Percentiles rank a stretch among this genome's conserved stretches.
Evolutionary conservation across 805 yeast genomes (phyloP).

Genomic region (Torulaspora indica): DNA sequence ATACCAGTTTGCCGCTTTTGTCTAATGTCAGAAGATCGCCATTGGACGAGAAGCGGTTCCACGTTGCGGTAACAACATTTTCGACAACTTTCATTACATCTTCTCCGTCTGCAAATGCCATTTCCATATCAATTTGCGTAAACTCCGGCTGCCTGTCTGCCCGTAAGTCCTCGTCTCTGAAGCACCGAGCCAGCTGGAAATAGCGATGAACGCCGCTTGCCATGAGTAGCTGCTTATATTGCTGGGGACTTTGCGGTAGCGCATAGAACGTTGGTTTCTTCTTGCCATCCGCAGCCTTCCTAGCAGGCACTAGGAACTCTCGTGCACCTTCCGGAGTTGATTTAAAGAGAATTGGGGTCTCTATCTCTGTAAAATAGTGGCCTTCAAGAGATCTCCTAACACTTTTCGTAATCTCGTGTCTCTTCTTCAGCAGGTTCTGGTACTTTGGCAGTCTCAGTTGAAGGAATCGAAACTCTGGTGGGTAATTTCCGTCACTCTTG

Average conservation of each 20-base stretch:
- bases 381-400: constrained; percentile 43
- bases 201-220: constrained; percentile 86
- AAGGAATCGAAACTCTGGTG: constrained; percentile 74
- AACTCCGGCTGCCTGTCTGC: constrained; percentile 97
- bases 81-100: constrained; percentile 68
- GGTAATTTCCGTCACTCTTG: constrained; percentile 50
- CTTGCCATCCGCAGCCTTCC: constrained; percentile 41
- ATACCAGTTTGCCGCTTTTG: constrained; percentile 21
- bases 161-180: constrained; percentile 92
- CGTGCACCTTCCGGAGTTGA: constrained; percentile 98
- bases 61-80: constrained; percentile 47
- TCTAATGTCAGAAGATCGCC: constrained; percentile 31
- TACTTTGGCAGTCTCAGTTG: constrained; percentile 62
- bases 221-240: constrained; percentile 90
- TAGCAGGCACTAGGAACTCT: constrained; percentile 90
- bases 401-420: constrained; percentile 52
- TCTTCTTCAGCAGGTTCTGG: constrained; percentile 51
- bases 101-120: constrained; percentile 69
- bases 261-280: constrained; percentile 64
- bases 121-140: constrained; percentile 94
- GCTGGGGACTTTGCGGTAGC: constrained; percentile 96
- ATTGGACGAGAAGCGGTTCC: constrained; percentile 45
- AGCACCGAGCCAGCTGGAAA: constrained; percentile 89
- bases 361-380: constrained; percentile 68
- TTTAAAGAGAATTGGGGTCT: constrained; percentile 88